Evolutionary conservation across 805 yeast genomes (phyloP).

Genomic region (Metschnikowia borealis): DNA sequence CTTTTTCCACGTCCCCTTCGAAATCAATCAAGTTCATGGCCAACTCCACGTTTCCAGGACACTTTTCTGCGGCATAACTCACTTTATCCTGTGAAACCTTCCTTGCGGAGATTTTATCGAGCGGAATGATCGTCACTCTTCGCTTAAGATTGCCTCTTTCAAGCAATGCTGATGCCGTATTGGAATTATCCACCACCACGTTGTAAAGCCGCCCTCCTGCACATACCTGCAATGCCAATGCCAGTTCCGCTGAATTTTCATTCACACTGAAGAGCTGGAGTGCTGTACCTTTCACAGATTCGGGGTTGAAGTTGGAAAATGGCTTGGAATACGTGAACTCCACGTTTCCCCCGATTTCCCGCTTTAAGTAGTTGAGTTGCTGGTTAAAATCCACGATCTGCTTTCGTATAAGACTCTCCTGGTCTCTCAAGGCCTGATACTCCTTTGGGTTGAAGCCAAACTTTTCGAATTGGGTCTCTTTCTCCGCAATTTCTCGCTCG

Average conservation of each 20-base stretch:
- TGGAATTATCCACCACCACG: constrained; percentile 85
- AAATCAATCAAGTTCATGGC: constrained; percentile 80
- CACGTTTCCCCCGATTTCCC: constrained; percentile 59
- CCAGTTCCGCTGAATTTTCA: constrained; percentile 52
- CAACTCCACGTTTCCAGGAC: constrained; percentile 84
- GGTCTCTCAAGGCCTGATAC: constrained; percentile 41
- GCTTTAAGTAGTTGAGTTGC: constrained; percentile 51
- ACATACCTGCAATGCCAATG: constrained; percentile 85
- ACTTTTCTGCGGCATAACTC: constrained; percentile 63
- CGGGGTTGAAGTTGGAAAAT: constrained; percentile 51
- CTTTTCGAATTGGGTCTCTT: constrained; percentile 42
- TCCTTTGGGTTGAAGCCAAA: constrained; percentile 56
- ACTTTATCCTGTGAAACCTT: constrained; percentile 50
- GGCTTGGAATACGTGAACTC: constrained; percentile 76
- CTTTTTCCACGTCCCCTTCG: constrained; percentile 64
- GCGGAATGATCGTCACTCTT: constrained; percentile 87
- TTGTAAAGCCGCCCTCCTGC: constrained; percentile 91
- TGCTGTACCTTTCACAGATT: constrained; percentile 79
- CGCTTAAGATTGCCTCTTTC: constrained; percentile 74
- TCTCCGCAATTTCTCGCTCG: constrained; percentile 30
- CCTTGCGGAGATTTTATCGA: constrained; percentile 74
- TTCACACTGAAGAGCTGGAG: constrained; percentile 74
- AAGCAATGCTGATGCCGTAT: constrained; percentile 75
- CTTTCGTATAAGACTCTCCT: constrained; percentile 33
- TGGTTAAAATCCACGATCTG: constrained; percentile 31